These are phyloP conservation scores for Millerago galiae DNA, from an alignment of 805 yeast genomes.

Conservation along the genomic window DNA sequence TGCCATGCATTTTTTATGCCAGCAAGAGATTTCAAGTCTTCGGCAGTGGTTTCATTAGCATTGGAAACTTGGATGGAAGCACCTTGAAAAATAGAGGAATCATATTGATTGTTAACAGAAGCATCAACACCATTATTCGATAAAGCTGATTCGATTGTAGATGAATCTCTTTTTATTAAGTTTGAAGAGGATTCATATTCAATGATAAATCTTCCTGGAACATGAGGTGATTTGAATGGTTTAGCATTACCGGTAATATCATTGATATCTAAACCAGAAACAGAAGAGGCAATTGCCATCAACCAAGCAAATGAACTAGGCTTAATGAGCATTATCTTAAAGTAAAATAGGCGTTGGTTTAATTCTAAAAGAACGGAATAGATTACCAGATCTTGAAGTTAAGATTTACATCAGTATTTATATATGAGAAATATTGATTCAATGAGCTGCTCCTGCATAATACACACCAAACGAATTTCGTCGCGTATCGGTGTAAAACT, in stretches of 20 bases:
- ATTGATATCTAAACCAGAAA: conserved; percentile 1
- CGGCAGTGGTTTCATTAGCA: conserved; percentile 6
- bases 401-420: no score
- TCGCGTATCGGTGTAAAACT: no score
- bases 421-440: no score
- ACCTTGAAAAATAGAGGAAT: conserved; percentile 12
- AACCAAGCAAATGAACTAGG: conserved; percentile 1
- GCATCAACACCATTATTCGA: conserved; percentile 6
- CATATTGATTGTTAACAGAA: conserved; percentile 6
- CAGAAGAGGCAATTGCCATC: conserved; percentile 1
- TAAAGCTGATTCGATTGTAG: conserved; percentile 2
- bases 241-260: background rate
- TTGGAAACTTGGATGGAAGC: conserved; percentile 8
- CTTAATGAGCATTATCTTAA: background rate
- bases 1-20: conserved; percentile 13
- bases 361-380: background rate
- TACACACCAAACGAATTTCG: no score
- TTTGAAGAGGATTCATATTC: conserved; percentile 7
- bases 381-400: no score
- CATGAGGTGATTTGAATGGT: conserved; percentile 1
- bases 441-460: no score
- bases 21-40: conserved; percentile 7
- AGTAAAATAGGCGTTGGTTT: background rate
- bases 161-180: conserved; percentile 5
- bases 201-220: conserved; percentile 12